phyloP scores from a whole-genome alignment of 495 filamentous ascomycete species.

The Tuber umbilicatum region DNA sequence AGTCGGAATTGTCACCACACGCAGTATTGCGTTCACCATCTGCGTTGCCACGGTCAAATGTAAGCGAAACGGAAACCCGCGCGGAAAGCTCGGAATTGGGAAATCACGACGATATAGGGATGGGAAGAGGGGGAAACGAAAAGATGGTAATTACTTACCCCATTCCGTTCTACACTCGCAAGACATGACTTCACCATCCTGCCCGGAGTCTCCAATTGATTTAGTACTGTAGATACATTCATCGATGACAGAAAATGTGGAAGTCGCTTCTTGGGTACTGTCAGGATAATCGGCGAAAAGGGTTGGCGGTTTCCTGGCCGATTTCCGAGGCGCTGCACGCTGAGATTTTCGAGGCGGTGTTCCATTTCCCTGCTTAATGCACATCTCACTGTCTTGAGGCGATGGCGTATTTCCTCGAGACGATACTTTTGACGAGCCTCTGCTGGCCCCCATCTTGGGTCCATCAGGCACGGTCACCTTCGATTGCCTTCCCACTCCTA shows the following conservation, averaged over 20 bases:
- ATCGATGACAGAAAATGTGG: constrained; percentile 71
- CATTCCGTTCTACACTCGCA: constrained; percentile 95
- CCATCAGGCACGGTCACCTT: background rate
- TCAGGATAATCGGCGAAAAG: constrained; percentile 30
- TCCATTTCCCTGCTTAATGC: background rate
- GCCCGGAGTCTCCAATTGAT: constrained; percentile 80
- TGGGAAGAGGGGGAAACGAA: constrained; percentile 36
- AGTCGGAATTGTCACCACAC: constrained; percentile 94
- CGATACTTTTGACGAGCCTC: background rate
- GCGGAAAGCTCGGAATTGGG: constrained; percentile 9
- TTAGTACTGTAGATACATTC: constrained; percentile 84
- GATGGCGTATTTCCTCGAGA: background rate
- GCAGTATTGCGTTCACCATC: constrained; percentile 69
- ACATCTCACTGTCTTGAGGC: background rate
- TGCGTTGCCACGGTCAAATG: constrained; percentile 44
- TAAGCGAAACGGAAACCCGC: constrained; percentile 37
- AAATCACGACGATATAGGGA: constrained; percentile 34
- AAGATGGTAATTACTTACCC: constrained; percentile 57
- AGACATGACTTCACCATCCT: constrained; percentile 65
- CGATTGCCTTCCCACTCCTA: background rate
- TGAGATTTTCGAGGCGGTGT: background rate
- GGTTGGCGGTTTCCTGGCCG: constrained; percentile 29
- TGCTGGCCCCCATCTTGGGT: background rate
- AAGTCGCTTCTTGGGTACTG: constrained; percentile 61
- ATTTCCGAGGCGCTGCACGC: constrained; percentile 1